Evolutionary conservation across 805 yeast genomes (phyloP).

Genomic region (Pichia insulana): DNA sequence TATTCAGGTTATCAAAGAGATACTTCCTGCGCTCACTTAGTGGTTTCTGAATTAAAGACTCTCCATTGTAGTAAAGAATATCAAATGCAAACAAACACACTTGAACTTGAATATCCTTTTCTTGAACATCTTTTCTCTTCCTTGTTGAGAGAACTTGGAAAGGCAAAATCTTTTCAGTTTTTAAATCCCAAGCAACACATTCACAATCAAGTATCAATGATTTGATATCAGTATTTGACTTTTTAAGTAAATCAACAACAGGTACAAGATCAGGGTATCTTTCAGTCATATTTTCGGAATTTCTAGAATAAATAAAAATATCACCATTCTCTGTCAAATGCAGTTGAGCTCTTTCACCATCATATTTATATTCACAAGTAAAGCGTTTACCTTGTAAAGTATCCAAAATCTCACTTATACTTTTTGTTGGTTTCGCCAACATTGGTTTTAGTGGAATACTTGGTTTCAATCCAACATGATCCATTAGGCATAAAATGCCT

Average conservation of each 20-base stretch:
- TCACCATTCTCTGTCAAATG: constrained; percentile 61
- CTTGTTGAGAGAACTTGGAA: constrained; percentile 90
- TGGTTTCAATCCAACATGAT: constrained; percentile 69
- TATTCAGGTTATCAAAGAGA: constrained; percentile 46
- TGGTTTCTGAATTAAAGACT: constrained; percentile 57
- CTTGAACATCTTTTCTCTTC: constrained; percentile 86
- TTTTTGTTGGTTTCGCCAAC: constrained; percentile 96
- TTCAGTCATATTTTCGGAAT: constrained; percentile 94
- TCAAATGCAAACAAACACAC: constrained; percentile 94
- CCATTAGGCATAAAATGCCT: constrained; percentile 60
- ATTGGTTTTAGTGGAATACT: constrained; percentile 95
- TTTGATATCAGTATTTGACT: constrained; percentile 28
- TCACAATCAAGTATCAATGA: constrained; percentile 87
- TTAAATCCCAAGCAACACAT: constrained; percentile 95
- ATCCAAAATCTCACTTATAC: constrained; percentile 86
- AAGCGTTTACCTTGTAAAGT: constrained; percentile 77
- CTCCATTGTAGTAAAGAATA: constrained; percentile 64
- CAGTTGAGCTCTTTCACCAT: constrained; percentile 96
- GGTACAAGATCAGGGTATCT: constrained; percentile 85
- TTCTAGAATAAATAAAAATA: constrained; percentile 79
- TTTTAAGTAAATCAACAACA: constrained; percentile 44
- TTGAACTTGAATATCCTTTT: constrained; percentile 78
- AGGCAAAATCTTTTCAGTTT: constrained; percentile 71
- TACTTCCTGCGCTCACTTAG: constrained; percentile 61
- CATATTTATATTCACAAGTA: constrained; percentile 95